Percentiles rank a stretch among this genome's conserved stretches.
These are phyloP conservation scores for Bruguiera gymnorhiza DNA, from an alignment of 345 rosid species.

Conservation along the genomic window DNA sequence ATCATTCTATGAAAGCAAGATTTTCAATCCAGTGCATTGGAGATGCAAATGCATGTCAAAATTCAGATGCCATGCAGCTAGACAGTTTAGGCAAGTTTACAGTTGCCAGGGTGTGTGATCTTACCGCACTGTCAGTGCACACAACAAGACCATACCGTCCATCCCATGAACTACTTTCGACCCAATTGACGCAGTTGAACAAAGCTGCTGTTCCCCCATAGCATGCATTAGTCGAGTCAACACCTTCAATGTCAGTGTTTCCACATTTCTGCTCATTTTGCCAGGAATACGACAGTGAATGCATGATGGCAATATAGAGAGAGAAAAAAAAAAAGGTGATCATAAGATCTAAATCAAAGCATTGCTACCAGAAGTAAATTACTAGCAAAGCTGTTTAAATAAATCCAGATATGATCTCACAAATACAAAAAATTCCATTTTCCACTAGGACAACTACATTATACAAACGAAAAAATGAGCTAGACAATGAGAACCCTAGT, in stretches of 20 bases:
- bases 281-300: slow-evolving; percentile 11
- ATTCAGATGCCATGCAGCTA: background rate
- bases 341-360: background rate
- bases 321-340: background rate
- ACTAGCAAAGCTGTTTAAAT: background rate
- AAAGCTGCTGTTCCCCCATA: slow-evolving; percentile 99
- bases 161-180: slow-evolving; percentile 97
- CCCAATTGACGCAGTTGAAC: slow-evolving; percentile 96
- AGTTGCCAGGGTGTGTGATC: slow-evolving; percentile 16
- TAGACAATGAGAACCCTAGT: background rate
- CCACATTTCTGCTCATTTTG: slow-evolving; percentile 69
- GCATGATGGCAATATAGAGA: background rate
- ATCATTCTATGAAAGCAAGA: background rate
- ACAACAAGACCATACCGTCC: slow-evolving; percentile 97
- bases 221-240: slow-evolving; percentile 96
- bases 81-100: background rate
- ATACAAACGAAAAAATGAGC: background rate
- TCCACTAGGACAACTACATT: background rate
- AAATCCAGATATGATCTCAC: background rate
- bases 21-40: background rate
- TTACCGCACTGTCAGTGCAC: slow-evolving; percentile 98
- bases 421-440: background rate
- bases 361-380: background rate
- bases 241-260: slow-evolving; percentile 97
- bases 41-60: slow-evolving; percentile 12